Conservation (phyloP, 2,329 filamentous ascomycete species). For the Tolypocladium inflatum region DNA sequence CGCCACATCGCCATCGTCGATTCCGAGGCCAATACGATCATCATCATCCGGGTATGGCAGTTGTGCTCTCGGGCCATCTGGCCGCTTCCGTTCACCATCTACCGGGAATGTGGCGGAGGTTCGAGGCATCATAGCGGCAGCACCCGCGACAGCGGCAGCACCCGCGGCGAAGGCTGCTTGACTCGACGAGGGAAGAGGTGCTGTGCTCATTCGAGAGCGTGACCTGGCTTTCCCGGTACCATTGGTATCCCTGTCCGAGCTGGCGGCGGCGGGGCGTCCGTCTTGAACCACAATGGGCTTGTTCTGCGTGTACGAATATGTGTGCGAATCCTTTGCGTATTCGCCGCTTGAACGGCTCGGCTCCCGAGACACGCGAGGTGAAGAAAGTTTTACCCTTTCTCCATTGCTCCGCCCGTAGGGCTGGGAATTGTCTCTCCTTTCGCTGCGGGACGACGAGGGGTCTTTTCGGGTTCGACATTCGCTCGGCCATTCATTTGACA, state of each 20-base stretch:
- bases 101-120: constrained; percentile 21
- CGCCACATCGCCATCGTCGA: constrained; percentile 5
- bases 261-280: constrained; percentile 14
- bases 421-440: constrained; percentile 22
- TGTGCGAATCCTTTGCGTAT: constrained; percentile 17
- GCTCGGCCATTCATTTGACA: constrained; percentile 22
- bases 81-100: constrained; percentile 9
- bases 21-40: constrained; percentile 13
- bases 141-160: constrained; percentile 1
- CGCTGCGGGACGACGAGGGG: constrained; percentile 14
- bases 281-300: constrained; percentile 27
- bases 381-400: constrained; percentile 9
- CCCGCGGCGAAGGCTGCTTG: constrained; percentile 7
- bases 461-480: constrained; percentile 16
- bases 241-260: constrained; percentile 11
- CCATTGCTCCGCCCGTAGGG: constrained; percentile 13
- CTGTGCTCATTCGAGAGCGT: constrained; percentile 24
- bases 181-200: constrained; percentile 21
- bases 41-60: constrained; percentile 31
- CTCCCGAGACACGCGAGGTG: constrained; percentile 12
- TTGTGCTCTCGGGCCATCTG: constrained; percentile 13
- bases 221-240: constrained; percentile 14
- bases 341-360: constrained; percentile 31
- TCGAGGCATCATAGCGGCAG: constrained; percentile 10
- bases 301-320: constrained; percentile 18